Evolutionary conservation across 768 basidiomycete genomes (phyloP), one percentile per base, ranked within the genome.

Genomic region (Pulveroboletus sp.): DNA sequence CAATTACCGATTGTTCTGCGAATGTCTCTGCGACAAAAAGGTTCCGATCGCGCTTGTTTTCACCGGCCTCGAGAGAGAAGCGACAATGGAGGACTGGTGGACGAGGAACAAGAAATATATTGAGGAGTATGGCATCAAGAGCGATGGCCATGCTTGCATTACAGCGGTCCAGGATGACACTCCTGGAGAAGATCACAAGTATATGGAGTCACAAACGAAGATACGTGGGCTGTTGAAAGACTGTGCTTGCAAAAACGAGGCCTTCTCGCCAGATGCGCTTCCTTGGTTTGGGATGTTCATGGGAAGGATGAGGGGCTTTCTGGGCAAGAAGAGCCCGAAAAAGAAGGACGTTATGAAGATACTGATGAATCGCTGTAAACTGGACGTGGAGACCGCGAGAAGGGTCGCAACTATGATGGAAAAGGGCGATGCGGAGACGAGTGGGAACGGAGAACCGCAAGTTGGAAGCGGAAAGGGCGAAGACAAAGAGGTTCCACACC

Each of bases 21-120:
- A n/a, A n/a, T n/a, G n/a, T n/a, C n/a, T n/a, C n/a, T n/a, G n/a
- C n/a, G n/a, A n/a, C n/a, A 40, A 50, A 25, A 29, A 54, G n/a
- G 73, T 74, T 5, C 71, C 73, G 1, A 60, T 68, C 5, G 59
- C 67, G 0, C 47, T 75, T 10, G 65, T 68, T 7, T 52, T 71
- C 35, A 73, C 70, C 2, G 64, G 69, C 17, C 61, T 73, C n/a
- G 71, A 69, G 17, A 19, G 20, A 3, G 49, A 37, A 50, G 9
- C n/a, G n/a, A 21, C 14, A 12, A 58, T 62, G 61, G 61, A 64
- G 14, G 40, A 32, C 14, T 64, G 61, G 62, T 64, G 62, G 61
- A 23, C 12, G 11, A 51, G 49, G 40, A 61, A 64, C 25, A 11
- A 54, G 24, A 8, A 9, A 0, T 11, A 13, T 9, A 50, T 65